These are phyloP conservation scores for Madurella mycetomatis DNA, from an alignment of 2,329 filamentous ascomycete species.

Conservation along the genomic window DNA sequence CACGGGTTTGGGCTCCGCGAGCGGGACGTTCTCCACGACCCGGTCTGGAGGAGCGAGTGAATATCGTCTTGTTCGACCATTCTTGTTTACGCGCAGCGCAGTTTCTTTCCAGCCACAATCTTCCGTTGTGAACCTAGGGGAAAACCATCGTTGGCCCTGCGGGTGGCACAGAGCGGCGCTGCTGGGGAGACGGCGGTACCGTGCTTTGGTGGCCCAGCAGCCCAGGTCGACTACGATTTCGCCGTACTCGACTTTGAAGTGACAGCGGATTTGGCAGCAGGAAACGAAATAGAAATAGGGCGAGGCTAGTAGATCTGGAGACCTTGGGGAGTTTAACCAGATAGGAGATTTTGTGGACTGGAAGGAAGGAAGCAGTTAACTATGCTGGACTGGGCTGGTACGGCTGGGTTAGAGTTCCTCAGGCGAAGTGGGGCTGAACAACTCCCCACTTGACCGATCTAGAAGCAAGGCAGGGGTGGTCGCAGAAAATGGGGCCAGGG, in stretches of 20 bases:
- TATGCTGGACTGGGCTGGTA: background rate
- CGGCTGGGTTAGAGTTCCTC: background rate
- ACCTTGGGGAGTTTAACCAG: background rate
- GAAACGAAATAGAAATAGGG: no score
- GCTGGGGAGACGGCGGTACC: background rate
- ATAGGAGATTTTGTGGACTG: background rate
- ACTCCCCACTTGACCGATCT: background rate
- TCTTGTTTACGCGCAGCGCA: slow-evolving; percentile 21
- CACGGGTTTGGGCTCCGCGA: slow-evolving; percentile 36
- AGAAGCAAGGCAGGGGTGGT: background rate
- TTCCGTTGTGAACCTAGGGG: background rate
- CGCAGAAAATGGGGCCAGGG: background rate
- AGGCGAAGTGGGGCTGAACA: background rate
- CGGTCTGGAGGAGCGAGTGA: slow-evolving; percentile 44
- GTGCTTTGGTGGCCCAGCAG: background rate
- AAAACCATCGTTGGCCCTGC: slow-evolving; percentile 3
- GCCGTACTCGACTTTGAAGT: no score
- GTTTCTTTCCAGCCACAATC: background rate
- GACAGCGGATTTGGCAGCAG: no score
- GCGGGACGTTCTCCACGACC: slow-evolving; percentile 48
- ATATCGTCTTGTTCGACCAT: slow-evolving; percentile 45
- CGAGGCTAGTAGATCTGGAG: no score
- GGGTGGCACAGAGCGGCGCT: slow-evolving; percentile 1
- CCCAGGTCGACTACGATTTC: background rate
- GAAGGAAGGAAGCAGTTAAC: background rate